Conservation (phyloP, 768 basidiomycete genomes). For the Lyophyllum atratum region DNA sequence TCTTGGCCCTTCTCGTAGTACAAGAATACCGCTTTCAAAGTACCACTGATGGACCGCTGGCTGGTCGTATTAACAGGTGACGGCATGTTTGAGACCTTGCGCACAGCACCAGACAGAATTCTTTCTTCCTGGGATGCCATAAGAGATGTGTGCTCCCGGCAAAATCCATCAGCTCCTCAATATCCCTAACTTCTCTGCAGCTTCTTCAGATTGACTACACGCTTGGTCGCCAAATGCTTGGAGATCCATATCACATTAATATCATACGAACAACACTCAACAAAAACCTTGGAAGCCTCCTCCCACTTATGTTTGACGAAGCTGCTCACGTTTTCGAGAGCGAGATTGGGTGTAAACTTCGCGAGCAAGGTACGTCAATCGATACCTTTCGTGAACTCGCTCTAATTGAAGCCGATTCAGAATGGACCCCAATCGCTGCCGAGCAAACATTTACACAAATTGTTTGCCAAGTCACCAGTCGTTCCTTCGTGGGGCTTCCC, state of each 20-base stretch:
- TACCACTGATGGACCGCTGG: slow-evolving; percentile 47
- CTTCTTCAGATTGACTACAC: slow-evolving; percentile 38
- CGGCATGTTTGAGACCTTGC: slow-evolving; percentile 44
- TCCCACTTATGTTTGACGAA: slow-evolving; percentile 28
- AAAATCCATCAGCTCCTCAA: background rate
- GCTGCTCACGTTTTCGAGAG: slow-evolving; percentile 20
- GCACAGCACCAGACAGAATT: slow-evolving; percentile 46
- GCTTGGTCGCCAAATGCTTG: slow-evolving; percentile 28
- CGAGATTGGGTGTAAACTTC: slow-evolving; percentile 13
- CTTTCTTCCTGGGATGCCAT: slow-evolving; percentile 42
- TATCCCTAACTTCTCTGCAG: slow-evolving; percentile 12
- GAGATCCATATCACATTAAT: slow-evolving; percentile 20
- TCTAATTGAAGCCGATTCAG: slow-evolving; percentile 2
- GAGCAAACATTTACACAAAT: slow-evolving; percentile 24
- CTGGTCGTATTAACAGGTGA: slow-evolving; percentile 42
- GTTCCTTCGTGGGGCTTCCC: slow-evolving; percentile 34
- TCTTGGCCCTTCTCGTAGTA: slow-evolving; percentile 12
- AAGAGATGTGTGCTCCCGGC: slow-evolving; percentile 32
- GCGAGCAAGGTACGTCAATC: slow-evolving; percentile 21
- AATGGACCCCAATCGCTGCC: slow-evolving; percentile 23
- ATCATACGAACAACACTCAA: slow-evolving; percentile 28
- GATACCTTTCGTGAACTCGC: background rate
- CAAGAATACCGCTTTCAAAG: slow-evolving; percentile 37
- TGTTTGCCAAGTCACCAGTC: slow-evolving; percentile 27
- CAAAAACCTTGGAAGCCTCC: slow-evolving; percentile 25